These are phyloP conservation scores for Fonsecaea monophora DNA, from an alignment of 2,329 filamentous ascomycete genomes.

Conservation along the genomic window DNA sequence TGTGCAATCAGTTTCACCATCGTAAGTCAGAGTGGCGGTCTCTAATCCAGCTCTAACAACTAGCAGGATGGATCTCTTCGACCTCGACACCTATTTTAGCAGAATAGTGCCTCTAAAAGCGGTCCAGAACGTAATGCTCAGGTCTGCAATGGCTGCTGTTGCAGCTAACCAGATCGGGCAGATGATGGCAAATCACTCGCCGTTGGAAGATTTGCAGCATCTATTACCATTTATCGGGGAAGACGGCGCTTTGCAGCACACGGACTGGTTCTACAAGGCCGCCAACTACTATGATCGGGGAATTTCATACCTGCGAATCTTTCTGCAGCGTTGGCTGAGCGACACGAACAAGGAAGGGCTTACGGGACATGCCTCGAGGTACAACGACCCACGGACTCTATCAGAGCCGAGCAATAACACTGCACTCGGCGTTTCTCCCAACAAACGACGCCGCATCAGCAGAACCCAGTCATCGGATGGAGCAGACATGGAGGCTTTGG, in stretches of 20 bases:
- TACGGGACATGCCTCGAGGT: slow-evolving; percentile 31
- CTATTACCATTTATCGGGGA: slow-evolving; percentile 32
- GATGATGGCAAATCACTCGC: slow-evolving; percentile 32
- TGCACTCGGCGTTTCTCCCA: slow-evolving; percentile 2
- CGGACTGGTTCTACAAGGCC: slow-evolving; percentile 66
- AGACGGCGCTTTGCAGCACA: slow-evolving; percentile 44
- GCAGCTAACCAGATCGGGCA: slow-evolving; percentile 49
- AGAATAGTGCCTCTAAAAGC: slow-evolving; percentile 49
- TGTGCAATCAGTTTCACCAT: slow-evolving; percentile 46
- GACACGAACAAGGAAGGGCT: slow-evolving; percentile 28
- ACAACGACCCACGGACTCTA: slow-evolving; percentile 20
- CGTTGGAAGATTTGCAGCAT: slow-evolving; percentile 31
- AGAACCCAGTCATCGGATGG: slow-evolving; percentile 25
- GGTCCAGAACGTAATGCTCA: slow-evolving; percentile 45
- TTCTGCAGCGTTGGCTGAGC: slow-evolving; percentile 48
- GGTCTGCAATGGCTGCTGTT: slow-evolving; percentile 48
- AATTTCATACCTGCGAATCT: slow-evolving; percentile 57
- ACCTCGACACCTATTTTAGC: slow-evolving; percentile 49
- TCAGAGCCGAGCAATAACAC: slow-evolving; percentile 23
- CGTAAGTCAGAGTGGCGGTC: slow-evolving; percentile 19
- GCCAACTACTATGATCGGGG: slow-evolving; percentile 67
- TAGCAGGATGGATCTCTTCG: slow-evolving; percentile 49
- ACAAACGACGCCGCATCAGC: slow-evolving; percentile 51
- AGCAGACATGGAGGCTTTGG: slow-evolving; percentile 63
- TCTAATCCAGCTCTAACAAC: slow-evolving; percentile 10